Base-by-base conservation (phyloP, 1,139 yeast genomes). In the Spencermartinsiella ligniputridi region DNA sequence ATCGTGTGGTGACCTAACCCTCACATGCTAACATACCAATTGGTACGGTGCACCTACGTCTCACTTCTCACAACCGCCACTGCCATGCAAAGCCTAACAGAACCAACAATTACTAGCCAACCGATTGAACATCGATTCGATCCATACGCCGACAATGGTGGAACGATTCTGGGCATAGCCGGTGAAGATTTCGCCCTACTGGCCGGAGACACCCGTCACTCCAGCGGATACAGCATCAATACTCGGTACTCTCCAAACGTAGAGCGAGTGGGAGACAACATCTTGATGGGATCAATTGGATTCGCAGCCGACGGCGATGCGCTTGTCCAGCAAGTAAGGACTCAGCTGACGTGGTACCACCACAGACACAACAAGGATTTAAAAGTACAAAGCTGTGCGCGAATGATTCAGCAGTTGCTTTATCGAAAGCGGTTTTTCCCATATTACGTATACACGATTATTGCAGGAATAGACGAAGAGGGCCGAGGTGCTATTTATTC, bases 201-300 rank as follows among this genome's bases (percentile, higher is more conserved):
- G 51, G 98, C 99, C 1, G 97, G 98, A 41, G 98, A 94, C 66
- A 92, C 99, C 17, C 83, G 99, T 71, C 96, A 86, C 63, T 89
- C 95, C 5, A 83, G 85, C 30, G 98, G 97, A 29, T 92, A 88
- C 69, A 83, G 89, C 52, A 94, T 92, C 67, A 89, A 92, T 64
- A 82, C 97, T 17, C 79, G 99, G 61, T 83, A 85, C 64, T 95
- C 88, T 66, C 95, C 96, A 39, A 89, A 88, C 67, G 86, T 92
- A 46, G 85, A 86, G 61, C 79, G 85, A 56, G 85, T 88, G 47
- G 97, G 97, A 43, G 97, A 92, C 67, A 77, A 85, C 62, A 75
- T 94, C 47, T 77, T 85, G 52, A 79, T 92, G 71, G 81, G 95
- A 1, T 96, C 97, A 52, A 90, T 88, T 66, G 99, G 99, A 22